Evolutionary conservation across 78 protist genomes (phyloP), one percentile per base, ranked within the genome.

Genomic region (Anaeramoeba ignava): DNA sequence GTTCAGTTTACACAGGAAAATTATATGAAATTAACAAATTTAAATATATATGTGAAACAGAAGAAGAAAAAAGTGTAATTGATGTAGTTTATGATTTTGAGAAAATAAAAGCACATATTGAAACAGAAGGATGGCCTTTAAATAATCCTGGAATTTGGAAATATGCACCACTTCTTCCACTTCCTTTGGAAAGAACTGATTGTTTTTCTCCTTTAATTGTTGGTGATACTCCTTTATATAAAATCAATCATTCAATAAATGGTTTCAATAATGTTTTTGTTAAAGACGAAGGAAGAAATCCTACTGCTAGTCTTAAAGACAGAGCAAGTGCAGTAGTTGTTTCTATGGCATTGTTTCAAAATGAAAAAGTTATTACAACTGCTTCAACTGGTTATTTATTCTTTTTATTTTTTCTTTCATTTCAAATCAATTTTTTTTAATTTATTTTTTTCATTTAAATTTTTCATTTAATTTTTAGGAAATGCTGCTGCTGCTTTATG

Each of bases 331-430:
- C 88, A 1, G 81, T 88, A n/a, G 33, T 88, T 1, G 88, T 80
- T 2, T 38, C 54, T n/a, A 80, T 8, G 78, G 80, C 54, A 41
- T 2, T 34, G 36, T 3, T 39, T 23, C 34, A 36, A 8, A 78
- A 78, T 1, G 1, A 80, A 33, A 40, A 0, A 34, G 33, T 82
- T 36, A 42, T 88, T 40, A 80, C 87, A 41, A 85, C 90, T 1
- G 90, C 90, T n/a, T 80, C 87, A 1, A 88, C 90, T 1, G 90
- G 90, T n/a, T n/a, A n/a, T n/a, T n/a, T n/a, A n/a, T n/a, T n/a
- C n/a, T n/a, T n/a, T n/a, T n/a, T n/a, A n/a, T n/a, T n/a, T n/a
- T n/a, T n/a, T n/a, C n/a, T n/a, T n/a, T n/a, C n/a, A n/a, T n/a
- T n/a, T n/a, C n/a, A n/a, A n/a, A n/a, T n/a, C n/a, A n/a, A n/a